Conservation (phyloP, 2,329 filamentous ascomycete species). For the Thelonectria discophora region DNA sequence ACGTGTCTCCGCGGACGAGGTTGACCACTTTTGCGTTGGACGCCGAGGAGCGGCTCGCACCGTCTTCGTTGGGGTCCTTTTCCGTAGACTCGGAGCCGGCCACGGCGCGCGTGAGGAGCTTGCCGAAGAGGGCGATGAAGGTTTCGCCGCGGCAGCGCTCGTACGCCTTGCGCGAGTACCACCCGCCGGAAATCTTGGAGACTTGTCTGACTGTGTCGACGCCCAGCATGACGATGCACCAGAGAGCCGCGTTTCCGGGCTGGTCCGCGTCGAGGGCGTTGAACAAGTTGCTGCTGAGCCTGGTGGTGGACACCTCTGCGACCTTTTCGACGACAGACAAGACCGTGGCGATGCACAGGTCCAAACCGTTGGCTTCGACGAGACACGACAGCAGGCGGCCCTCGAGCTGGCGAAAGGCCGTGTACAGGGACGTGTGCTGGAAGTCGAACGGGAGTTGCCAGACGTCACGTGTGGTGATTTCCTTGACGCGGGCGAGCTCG, state of each 20-base stretch:
- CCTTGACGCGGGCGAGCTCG: constrained; percentile 66
- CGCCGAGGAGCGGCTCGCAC: constrained; percentile 63
- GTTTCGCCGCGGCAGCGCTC: constrained; percentile 82
- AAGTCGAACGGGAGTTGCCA: constrained; percentile 85
- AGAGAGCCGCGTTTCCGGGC: constrained; percentile 46
- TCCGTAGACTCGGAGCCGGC: constrained; percentile 51
- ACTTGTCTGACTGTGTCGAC: constrained; percentile 48
- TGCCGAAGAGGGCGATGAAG: constrained; percentile 50
- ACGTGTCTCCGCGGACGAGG: constrained; percentile 82
- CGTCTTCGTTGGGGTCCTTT: constrained; percentile 39
- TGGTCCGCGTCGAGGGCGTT: constrained; percentile 45
- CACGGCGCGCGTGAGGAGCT: constrained; percentile 50
- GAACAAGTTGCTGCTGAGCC: constrained; percentile 50
- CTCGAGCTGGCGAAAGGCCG: constrained; percentile 74
- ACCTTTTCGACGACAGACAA: constrained; percentile 66
- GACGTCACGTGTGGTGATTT: constrained; percentile 80
- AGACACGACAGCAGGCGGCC: constrained; percentile 78
- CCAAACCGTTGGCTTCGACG: constrained; percentile 79
- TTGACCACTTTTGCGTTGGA: constrained; percentile 93
- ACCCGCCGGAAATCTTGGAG: constrained; percentile 59
- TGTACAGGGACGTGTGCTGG: constrained; percentile 79
- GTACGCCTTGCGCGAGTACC: constrained; percentile 86
- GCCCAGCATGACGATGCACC: constrained; percentile 49
- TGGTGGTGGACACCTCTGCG: constrained; percentile 50
- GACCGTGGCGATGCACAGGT: constrained; percentile 73